phyloP scores from a whole-genome alignment of 768 basidiomycete genomes.

The Russula vinacea region DNA sequence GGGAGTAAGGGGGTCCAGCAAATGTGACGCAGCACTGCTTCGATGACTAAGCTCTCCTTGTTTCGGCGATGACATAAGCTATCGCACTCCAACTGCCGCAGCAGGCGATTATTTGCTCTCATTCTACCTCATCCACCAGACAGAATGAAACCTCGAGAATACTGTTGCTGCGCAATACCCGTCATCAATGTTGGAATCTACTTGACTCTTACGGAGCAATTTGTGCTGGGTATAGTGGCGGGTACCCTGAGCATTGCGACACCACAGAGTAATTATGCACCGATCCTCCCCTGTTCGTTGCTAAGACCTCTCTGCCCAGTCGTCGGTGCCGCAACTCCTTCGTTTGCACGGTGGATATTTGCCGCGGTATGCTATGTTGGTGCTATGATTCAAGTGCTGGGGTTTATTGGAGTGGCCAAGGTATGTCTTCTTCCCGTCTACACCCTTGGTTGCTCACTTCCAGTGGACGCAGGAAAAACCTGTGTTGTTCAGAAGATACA shows the following conservation, averaged over 20 bases:
- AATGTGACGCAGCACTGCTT: background rate
- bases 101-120: background rate
- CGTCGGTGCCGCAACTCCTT: constrained; percentile 82
- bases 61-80: background rate
- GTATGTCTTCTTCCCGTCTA: constrained; percentile 42
- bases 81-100: background rate
- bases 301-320: constrained; percentile 45
- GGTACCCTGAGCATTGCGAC: constrained; percentile 76
- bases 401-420: constrained; percentile 79
- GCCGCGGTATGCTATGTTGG: constrained; percentile 72
- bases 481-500: constrained; percentile 63
- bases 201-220: constrained; percentile 70
- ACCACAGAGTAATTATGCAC: constrained; percentile 60
- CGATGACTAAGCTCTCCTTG: background rate
- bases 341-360: constrained; percentile 69
- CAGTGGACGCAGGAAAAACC: constrained; percentile 54
- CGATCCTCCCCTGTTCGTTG: constrained; percentile 1
- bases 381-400: constrained; percentile 75
- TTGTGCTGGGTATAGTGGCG: constrained; percentile 58
- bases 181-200: constrained; percentile 90
- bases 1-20: background rate
- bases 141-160: constrained; percentile 73
- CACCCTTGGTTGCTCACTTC: constrained; percentile 2
- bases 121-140: constrained; percentile 11
- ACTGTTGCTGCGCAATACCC: constrained; percentile 93